Base-by-base conservation (phyloP, 768 basidiomycete genomes). In the Amanita pseudoporphyria region DNA sequence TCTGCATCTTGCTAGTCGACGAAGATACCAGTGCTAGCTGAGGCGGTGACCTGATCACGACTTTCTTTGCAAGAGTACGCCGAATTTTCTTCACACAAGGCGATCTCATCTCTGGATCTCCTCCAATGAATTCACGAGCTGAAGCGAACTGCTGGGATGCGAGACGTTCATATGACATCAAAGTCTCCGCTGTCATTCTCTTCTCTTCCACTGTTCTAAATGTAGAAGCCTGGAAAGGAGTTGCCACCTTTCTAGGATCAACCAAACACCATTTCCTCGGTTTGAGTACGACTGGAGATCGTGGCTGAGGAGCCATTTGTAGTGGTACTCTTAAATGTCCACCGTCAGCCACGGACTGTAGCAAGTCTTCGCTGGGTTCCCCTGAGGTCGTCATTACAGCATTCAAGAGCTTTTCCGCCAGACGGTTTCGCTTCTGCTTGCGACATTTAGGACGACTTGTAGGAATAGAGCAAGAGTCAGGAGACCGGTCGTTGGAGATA, bases 221-320 rank as follows among this genome's bases (percentile, higher is more conserved):
- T 4, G 32, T 19, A 30, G 49, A 50, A 24, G 30, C 40, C 13
- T 14, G 41, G 24, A 50, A 43, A 18, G 41, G 41, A n/a, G 39
- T 43, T 9, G 40, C 10, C 36, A 40, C 38, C 31, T 50, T 50
- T 24, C 49, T 41, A 13, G 49, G 40, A 50, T 50, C 49, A 3
- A 50, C 41, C 16, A 50, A 43, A 35, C 21, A 19, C 49, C 49
- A 43, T 35, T 50, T 50, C 10, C 49, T 35, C 14, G 31, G 28
- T 21, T 41, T 49, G 0, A 12, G 10, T 9, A n/a, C n/a, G n/a
- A n/a, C n/a, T n/a, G 21, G 18, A 7, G 49, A 35, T 14, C 31
- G 31, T 10, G 40, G 40, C 5, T 31, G 30, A 5, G 41, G n/a
- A 5, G 31, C 49, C 40, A 50, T 39, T 16, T 5, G n/a, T 14